Percentiles rank a stretch among this genome's conserved stretches.
Conservation (phyloP, 148 eudicot species). For the Rhododendron molle region DNA sequence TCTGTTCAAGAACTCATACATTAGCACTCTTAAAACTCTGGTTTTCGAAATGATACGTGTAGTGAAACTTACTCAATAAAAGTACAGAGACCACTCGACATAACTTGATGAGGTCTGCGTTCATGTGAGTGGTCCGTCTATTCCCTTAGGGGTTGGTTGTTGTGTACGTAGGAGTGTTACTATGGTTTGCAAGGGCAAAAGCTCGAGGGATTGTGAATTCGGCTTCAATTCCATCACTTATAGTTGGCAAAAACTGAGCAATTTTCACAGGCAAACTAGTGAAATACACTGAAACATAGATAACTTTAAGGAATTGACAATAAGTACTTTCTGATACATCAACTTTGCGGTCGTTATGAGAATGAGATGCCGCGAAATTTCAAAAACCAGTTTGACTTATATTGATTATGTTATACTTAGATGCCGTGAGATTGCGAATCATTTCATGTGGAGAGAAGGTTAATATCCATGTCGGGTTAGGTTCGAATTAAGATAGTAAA, state of each 20-base stretch:
- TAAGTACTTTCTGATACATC: background rate
- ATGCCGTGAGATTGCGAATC: no score
- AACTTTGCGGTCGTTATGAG: background rate
- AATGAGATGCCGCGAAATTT: background rate
- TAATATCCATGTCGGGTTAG: background rate
- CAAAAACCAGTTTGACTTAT: no score
- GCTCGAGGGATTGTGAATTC: background rate
- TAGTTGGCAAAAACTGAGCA: no score
- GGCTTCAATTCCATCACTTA: background rate
- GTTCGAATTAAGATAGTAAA: background rate
- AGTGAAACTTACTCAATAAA: no score
- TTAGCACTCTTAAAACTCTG: background rate
- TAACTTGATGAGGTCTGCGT: background rate
- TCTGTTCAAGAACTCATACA: conserved; percentile 14
- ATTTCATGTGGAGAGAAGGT: background rate
- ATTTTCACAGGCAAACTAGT: no score
- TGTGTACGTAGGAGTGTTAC: background rate
- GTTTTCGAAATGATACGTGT: background rate
- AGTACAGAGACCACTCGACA: background rate
- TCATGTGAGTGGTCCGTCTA: background rate
- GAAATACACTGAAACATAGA: background rate
- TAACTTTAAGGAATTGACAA: background rate
- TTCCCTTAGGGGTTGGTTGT: background rate
- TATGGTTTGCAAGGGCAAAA: background rate
- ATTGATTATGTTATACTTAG: no score